Evolutionary conservation across 495 filamentous ascomycete genomes (phyloP).

Genomic region (Xylaria castorea): DNA sequence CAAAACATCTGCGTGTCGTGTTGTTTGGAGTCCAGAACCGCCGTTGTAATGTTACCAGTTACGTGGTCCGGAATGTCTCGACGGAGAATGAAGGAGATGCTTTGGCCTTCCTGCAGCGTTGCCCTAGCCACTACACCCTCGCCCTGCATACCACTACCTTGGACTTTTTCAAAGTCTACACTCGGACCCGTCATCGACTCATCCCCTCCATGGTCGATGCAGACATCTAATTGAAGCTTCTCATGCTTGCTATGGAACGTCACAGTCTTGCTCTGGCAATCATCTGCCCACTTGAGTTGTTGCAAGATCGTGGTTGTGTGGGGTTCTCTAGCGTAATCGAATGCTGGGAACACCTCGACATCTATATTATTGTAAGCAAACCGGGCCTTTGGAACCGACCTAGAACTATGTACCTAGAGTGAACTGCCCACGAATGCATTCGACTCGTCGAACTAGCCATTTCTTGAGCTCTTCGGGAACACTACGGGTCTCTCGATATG

Average conservation of each 20-base stretch:
- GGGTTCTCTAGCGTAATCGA: constrained; percentile 67
- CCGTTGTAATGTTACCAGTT: constrained; percentile 57
- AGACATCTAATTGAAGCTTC: constrained; percentile 69
- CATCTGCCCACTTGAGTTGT: constrained; percentile 42
- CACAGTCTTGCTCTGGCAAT: constrained; percentile 61
- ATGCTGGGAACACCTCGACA: constrained; percentile 73
- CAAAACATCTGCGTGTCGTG: constrained; percentile 70
- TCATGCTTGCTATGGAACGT: constrained; percentile 64
- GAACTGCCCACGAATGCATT: constrained; percentile 69
- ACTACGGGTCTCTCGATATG: constrained; percentile 57
- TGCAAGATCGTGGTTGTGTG: constrained; percentile 61
- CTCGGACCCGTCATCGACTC: constrained; percentile 53
- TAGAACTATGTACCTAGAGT: constrained; percentile 51
- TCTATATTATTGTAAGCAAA: constrained; percentile 40
- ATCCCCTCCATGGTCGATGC: constrained; percentile 63
- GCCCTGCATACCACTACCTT: constrained; percentile 57
- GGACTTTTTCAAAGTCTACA: constrained; percentile 59
- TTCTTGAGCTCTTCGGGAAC: constrained; percentile 63
- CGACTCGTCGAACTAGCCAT: constrained; percentile 69
- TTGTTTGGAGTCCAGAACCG: constrained; percentile 64
- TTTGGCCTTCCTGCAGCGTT: constrained; percentile 66
- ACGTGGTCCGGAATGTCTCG: constrained; percentile 59
- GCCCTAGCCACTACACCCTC: constrained; percentile 66
- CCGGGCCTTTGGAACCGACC: background rate
- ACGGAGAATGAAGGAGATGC: constrained; percentile 69